Conservation (phyloP, 2,329 filamentous ascomycete genomes). For the Leptosphaerulina australis region DNA sequence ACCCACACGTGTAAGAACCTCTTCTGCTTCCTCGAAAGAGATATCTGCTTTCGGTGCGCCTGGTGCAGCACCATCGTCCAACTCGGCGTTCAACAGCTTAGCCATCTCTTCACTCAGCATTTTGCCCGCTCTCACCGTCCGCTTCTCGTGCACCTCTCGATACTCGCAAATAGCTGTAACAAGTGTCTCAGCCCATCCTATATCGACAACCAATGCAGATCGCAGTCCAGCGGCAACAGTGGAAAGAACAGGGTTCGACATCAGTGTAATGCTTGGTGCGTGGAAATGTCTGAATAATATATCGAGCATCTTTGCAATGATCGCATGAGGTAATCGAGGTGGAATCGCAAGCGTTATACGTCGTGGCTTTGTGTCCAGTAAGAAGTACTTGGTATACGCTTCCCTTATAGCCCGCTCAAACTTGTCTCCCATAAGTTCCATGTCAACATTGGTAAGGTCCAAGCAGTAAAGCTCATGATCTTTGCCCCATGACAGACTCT, state of each 20-base stretch:
- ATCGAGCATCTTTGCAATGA: conserved; percentile 76
- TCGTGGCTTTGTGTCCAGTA: conserved; percentile 75
- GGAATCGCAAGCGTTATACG: conserved; percentile 78
- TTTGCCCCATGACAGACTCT: conserved; percentile 64
- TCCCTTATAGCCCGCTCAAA: conserved; percentile 82
- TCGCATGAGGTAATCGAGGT: conserved; percentile 74
- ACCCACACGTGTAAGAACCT: conserved; percentile 73
- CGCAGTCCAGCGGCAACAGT: conserved; percentile 81
- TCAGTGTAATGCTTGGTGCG: conserved; percentile 77
- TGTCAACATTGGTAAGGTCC: conserved; percentile 73
- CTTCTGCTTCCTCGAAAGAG: conserved; percentile 79
- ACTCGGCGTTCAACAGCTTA: conserved; percentile 62
- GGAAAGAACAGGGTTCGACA: conserved; percentile 77
- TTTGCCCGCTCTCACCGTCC: conserved; percentile 77
- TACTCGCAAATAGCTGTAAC: conserved; percentile 91
- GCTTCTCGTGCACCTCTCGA: conserved; percentile 73
- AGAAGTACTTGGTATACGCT: conserved; percentile 76
- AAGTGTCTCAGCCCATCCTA: conserved; percentile 90
- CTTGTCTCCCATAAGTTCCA: conserved; percentile 83
- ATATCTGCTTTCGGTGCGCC: conserved; percentile 36
- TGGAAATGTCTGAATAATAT: conserved; percentile 83
- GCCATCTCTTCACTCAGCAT: conserved; percentile 72
- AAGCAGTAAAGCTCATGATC: conserved; percentile 77
- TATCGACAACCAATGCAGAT: conserved; percentile 83
- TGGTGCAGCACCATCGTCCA: conserved; percentile 34